phyloP scores from a whole-genome alignment of 2,329 filamentous ascomycete species.

The Diaporthe citrichinensis region DNA sequence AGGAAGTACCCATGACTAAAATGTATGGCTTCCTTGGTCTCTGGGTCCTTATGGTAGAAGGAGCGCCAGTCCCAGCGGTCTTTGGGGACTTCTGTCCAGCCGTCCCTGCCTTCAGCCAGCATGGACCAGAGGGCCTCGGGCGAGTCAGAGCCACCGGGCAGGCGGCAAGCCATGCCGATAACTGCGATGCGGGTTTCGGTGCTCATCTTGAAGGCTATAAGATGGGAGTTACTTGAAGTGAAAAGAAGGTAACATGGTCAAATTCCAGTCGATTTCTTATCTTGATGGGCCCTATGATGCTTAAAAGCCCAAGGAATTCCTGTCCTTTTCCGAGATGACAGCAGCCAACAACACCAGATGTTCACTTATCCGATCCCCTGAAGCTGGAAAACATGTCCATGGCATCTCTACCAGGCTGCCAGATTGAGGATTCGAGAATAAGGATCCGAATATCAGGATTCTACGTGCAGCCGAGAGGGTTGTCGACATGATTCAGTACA shows the following conservation, averaged over 20 bases:
- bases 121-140: slow-evolving; percentile 55
- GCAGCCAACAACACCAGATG: too few relatives aligned
- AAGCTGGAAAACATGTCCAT: too few relatives aligned
- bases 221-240: too few relatives aligned
- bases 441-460: neutral
- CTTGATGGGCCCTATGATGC: too few relatives aligned
- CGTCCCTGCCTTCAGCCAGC: slow-evolving; percentile 44
- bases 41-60: slow-evolving; percentile 48
- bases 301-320: too few relatives aligned
- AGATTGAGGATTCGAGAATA: too few relatives aligned
- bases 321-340: too few relatives aligned
- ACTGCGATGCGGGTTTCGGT: slow-evolving; percentile 52
- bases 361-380: too few relatives aligned
- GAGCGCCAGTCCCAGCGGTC: slow-evolving; percentile 45
- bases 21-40: slow-evolving; percentile 47
- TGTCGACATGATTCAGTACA: neutral
- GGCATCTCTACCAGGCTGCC: too few relatives aligned
- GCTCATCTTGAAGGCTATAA: neutral
- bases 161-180: slow-evolving; percentile 56
- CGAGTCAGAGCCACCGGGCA: slow-evolving; percentile 52
- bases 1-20: slow-evolving; percentile 44
- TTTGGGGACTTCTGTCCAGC: slow-evolving; percentile 44
- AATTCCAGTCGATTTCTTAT: too few relatives aligned
- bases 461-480: neutral
- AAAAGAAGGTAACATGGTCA: too few relatives aligned